Base-by-base conservation (phyloP, 1,284 basidiomycete genomes). In the Agaricales sp. region DNA sequence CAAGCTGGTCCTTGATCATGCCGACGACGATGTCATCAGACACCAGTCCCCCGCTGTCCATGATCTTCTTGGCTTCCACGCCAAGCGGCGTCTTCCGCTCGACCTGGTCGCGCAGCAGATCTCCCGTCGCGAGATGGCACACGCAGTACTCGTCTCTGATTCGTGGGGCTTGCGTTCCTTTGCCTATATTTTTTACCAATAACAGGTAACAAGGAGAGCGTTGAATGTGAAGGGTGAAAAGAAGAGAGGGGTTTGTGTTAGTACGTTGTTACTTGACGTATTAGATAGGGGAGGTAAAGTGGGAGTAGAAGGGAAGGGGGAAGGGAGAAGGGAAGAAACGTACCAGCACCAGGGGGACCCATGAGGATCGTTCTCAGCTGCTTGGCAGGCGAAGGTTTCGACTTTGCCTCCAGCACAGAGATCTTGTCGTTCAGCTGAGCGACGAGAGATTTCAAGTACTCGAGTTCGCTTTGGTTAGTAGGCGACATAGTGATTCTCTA, bases 31-130 rank as follows among this genome's bases (percentile, higher is more conserved):
- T 96, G 55, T 98, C 94, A 65, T 99, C 95, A 47, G 82, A 78
- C 51, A 99, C 93, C 48, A 99, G 82, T 21, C 87, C 92, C 46
- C 95, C 94, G 25, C 81, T 77, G 65, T 98, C 94, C 91, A 99
- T 98, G 66, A 98, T 87, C 70, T 94, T 93, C 79, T 99, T 98
- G 26, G 95, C 95, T 61, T 90, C 80, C 50, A 87, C 73, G 54
- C 95, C 95, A 46, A 99, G 79, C 38, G 80, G 71, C 3, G 95
- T 97, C 71, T 95, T 87, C 64, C 85, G 71, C 43, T 80, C 61
- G 52, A 99, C 93, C 68, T 99, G 93, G 56, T 94, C 91, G 46
- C 95, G 88, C 52, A 99, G 76, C 92, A 99, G 96, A 73, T 99
- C 95, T 35, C 95, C 95, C 23, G 95, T 99, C 24, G 95, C 94